Evolutionary conservation across 768 basidiomycete genomes (phyloP).

Genomic region (Lentinula aciculospora): DNA sequence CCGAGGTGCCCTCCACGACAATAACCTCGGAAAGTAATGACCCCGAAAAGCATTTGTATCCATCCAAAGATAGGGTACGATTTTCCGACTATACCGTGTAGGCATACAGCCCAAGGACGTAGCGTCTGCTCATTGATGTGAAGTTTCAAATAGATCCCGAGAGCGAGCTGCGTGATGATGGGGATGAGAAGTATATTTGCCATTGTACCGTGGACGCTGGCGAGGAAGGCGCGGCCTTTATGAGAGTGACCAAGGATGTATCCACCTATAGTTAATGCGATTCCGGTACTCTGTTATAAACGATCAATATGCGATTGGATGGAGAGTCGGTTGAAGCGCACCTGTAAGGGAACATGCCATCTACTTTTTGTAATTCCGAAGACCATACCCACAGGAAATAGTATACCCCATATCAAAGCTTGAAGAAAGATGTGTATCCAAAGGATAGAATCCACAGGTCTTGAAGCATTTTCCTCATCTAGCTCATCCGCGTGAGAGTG

Average conservation of each 20-base stretch:
- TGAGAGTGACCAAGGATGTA: conserved; percentile 87
- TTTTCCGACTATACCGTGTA: conserved; percentile 80
- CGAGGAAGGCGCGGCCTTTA: conserved; percentile 68
- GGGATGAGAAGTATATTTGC: conserved; percentile 63
- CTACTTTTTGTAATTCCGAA: conserved; percentile 70
- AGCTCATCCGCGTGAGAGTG: conserved; percentile 62
- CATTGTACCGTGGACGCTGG: conserved; percentile 67
- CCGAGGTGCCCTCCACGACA: conserved; percentile 74
- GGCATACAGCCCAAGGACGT: conserved; percentile 63
- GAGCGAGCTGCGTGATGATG: conserved; percentile 55
- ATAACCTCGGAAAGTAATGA: conserved; percentile 66
- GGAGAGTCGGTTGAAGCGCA: conserved; percentile 19
- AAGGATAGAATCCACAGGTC: conserved; percentile 71
- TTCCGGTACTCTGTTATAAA: conserved; percentile 50
- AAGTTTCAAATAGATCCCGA: conserved; percentile 89
- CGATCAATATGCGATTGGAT: not conserved
- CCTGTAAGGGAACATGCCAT: conserved; percentile 91
- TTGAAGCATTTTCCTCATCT: conserved; percentile 55
- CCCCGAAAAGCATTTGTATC: conserved; percentile 87
- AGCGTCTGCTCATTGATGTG: conserved; percentile 78
- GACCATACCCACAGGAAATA: conserved; percentile 85
- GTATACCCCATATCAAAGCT: conserved; percentile 72
- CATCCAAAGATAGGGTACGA: conserved; percentile 81
- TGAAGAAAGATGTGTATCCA: conserved; percentile 84
- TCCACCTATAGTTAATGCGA: conserved; percentile 65